phyloP scores from a whole-genome alignment of 345 rosid species.

The Citrus reticulata region DNA sequence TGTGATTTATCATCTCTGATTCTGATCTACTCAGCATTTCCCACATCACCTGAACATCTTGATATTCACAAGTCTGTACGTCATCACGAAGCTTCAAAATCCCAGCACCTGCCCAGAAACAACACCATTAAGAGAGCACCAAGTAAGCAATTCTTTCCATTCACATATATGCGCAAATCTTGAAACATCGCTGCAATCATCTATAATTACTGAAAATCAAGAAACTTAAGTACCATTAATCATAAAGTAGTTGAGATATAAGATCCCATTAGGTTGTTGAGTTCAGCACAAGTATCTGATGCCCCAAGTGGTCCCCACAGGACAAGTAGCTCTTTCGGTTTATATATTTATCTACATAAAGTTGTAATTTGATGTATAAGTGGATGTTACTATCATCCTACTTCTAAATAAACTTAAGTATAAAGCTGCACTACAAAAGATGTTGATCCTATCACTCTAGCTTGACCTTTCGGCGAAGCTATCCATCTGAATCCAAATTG shows the following conservation, averaged over 20 bases:
- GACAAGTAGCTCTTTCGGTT: background rate
- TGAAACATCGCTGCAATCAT: background rate
- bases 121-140: background rate
- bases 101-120: slow-evolving; percentile 35
- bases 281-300: background rate
- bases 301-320: slow-evolving; percentile 17
- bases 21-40: slow-evolving; percentile 61
- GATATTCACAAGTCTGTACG: slow-evolving; percentile 60
- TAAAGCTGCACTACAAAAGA: slow-evolving; percentile 18
- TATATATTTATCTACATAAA: background rate
- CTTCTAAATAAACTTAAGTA: slow-evolving; percentile 11
- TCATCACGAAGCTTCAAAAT: slow-evolving; percentile 62
- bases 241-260: slow-evolving; percentile 4
- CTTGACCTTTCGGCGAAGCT: slow-evolving; percentile 1
- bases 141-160: background rate
- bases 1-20: slow-evolving; percentile 24
- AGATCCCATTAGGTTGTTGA: background rate
- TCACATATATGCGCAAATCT: background rate
- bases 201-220: background rate
- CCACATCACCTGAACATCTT: slow-evolving; percentile 77
- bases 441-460: slow-evolving; percentile 21
- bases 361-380: background rate
- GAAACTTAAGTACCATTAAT: background rate
- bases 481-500: background rate
- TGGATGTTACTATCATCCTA: slow-evolving; percentile 12